Percentiles rank a stretch among this genome's conserved stretches.
Evolutionary conservation across 768 basidiomycete genomes (phyloP).

Genomic region (Scleroderma citrinum): DNA sequence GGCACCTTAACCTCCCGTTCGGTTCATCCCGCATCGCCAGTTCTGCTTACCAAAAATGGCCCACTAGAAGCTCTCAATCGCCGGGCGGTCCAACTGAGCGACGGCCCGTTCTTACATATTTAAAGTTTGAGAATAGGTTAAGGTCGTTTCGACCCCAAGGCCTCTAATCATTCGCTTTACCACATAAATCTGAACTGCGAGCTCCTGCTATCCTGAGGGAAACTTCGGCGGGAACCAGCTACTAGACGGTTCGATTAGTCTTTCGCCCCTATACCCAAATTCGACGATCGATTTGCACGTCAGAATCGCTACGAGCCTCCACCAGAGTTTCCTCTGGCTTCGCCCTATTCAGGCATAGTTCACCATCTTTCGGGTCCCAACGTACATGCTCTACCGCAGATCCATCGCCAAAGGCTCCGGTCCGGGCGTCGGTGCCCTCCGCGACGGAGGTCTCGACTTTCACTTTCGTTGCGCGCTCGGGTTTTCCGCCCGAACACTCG

Average conservation of each 20-base stretch:
- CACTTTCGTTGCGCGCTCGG: slow-evolving; percentile 66
- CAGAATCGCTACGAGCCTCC: slow-evolving; percentile 94
- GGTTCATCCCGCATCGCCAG: slow-evolving; percentile 70
- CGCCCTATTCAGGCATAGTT: slow-evolving; percentile 87
- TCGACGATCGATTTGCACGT: slow-evolving; percentile 94
- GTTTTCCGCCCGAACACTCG: slow-evolving; percentile 76
- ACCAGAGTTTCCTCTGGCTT: slow-evolving; percentile 96
- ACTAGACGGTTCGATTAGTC: slow-evolving; percentile 95
- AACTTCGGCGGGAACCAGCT: slow-evolving; percentile 91
- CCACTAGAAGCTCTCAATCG: slow-evolving; percentile 68
- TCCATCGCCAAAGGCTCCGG: slow-evolving; percentile 65
- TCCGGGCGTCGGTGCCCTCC: slow-evolving; percentile 72
- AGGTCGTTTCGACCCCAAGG: slow-evolving; percentile 85
- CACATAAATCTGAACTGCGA: slow-evolving; percentile 45
- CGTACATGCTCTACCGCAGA: slow-evolving; percentile 78
- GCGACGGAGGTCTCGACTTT: slow-evolving; percentile 57
- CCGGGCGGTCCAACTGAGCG: slow-evolving; percentile 43
- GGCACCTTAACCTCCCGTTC: slow-evolving; percentile 74
- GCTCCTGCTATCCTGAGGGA: slow-evolving; percentile 71
- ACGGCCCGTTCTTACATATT: slow-evolving; percentile 55
- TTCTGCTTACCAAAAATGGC: slow-evolving; percentile 72
- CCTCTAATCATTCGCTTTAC: slow-evolving; percentile 90
- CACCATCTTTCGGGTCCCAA: slow-evolving; percentile 89
- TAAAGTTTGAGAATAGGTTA: slow-evolving; percentile 76
- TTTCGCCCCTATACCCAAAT: slow-evolving; percentile 96